Evolutionary conservation across 2,329 filamentous ascomycete species (phyloP), one percentile per base, ranked within the genome.

Genomic region (Atkinsonella hypoxylon): DNA sequence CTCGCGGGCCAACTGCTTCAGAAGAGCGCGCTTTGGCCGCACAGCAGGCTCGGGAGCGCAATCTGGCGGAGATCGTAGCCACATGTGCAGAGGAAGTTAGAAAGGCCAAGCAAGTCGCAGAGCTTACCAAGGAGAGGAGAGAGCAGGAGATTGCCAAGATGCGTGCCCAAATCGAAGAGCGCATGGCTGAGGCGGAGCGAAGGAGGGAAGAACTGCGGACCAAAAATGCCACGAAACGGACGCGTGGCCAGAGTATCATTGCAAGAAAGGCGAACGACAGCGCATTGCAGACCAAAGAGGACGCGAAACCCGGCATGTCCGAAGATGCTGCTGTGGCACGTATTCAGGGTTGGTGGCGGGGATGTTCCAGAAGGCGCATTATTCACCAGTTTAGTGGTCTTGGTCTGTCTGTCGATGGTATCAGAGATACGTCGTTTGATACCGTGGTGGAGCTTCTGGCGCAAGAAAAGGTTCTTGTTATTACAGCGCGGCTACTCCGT

Each of bases 1-100:
- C 82, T 2, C 73, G 77, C 18, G 80, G 83, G 57, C 79, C 71
- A 32, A 80, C 78, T 2, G 75, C 81, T 50, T 86, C 82, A 43
- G 87, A 91, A 63, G 86, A 90, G 65, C 76, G 84, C 47, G 85
- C 87, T 3, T 69, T 89, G 52, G 87, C 87, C 6, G 87, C 87
- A 5, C 82, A 89, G 55, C 78, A 88, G 56, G 84, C 87, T 1
- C 78, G 88, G 52, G 85, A 91, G 69, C 85, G 85, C 58, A 88
- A 90, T 58, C 69, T 93, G 17, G 87, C 85, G 9, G 87, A 90
- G 64, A 89, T 91, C 42, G 85, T 87, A 4, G 85, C 87, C 46
- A 77, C 81, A 53, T 91, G 87, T 62, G 87, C 87, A 18, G 87
- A 89, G 65, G 87, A 93, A 63, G 87, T 93, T 15, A 82, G 85